phyloP scores from a whole-genome alignment of 495 filamentous ascomycete genomes.

The Aspergillus heteromorphus region DNA sequence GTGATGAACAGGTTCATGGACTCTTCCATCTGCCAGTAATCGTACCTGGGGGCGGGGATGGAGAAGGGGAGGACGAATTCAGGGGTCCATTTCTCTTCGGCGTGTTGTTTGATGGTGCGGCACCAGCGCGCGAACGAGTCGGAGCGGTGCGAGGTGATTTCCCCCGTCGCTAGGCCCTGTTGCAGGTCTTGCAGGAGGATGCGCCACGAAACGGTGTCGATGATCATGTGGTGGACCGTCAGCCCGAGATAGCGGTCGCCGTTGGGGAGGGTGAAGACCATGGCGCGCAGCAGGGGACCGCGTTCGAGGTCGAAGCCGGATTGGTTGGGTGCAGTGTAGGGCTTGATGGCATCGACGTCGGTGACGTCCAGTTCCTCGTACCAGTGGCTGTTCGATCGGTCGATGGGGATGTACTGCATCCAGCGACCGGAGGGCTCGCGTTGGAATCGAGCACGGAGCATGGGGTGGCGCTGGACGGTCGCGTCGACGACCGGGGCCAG shows the following conservation, averaged over 20 bases:
- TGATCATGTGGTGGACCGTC: conserved; percentile 7
- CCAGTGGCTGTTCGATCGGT: background rate
- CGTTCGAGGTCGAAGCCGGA: background rate
- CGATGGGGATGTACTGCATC: background rate
- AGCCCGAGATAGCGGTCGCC: background rate
- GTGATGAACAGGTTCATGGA: background rate
- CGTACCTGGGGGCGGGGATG: background rate
- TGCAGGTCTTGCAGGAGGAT: conserved; percentile 6
- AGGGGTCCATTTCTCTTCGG: background rate
- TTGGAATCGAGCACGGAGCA: background rate
- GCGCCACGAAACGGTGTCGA: conserved; percentile 9
- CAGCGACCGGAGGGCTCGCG: background rate
- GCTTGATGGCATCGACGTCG: background rate
- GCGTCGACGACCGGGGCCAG: background rate
- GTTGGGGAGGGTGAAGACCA: background rate
- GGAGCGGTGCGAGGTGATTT: background rate
- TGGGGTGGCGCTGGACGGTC: background rate
- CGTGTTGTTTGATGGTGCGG: background rate
- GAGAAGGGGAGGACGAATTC: background rate
- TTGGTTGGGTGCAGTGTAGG: background rate
- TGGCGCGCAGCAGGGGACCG: background rate
- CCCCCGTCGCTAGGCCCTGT: background rate
- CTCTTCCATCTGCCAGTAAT: conserved; percentile 11
- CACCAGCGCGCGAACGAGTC: conserved; percentile 5
- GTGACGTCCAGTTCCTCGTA: background rate